Evolutionary conservation across 1,284 basidiomycete genomes (phyloP).

Genomic region (Boletus coffeatus): DNA sequence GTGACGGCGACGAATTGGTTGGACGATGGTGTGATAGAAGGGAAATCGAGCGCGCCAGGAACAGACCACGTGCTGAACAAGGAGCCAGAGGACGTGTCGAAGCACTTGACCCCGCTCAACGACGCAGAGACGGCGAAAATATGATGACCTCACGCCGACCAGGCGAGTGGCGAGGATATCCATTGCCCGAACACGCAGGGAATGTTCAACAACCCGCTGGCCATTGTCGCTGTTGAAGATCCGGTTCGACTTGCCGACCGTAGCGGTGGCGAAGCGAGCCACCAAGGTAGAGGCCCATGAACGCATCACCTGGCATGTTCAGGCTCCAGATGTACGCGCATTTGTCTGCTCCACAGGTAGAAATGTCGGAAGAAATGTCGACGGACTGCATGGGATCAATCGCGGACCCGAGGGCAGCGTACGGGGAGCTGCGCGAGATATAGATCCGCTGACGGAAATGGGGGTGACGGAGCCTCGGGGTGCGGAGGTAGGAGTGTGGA

Average conservation of each 20-base stretch:
- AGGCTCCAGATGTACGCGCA: neutral
- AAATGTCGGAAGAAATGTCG: neutral
- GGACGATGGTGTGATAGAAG: neutral
- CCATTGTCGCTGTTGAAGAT: neutral
- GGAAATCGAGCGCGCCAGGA: neutral
- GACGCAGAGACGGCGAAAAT: neutral
- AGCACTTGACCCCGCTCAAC: neutral
- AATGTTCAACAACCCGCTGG: neutral
- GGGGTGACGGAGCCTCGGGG: conserved; percentile 48
- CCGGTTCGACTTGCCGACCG: neutral
- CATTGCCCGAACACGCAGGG: neutral
- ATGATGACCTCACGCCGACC: neutral
- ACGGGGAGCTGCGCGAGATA: conserved; percentile 40
- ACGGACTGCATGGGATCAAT: neutral
- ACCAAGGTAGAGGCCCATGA: neutral
- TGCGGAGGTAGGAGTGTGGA: conserved; percentile 53
- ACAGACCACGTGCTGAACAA: neutral
- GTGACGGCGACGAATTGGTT: neutral
- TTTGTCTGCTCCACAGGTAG: neutral
- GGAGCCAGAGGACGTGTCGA: neutral
- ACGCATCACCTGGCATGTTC: neutral
- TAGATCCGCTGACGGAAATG: conserved; percentile 81
- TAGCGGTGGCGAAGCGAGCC: neutral
- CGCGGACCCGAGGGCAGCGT: too few relatives aligned
- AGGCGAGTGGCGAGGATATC: neutral